A percentile compares a stretch with the other conserved stretches of the same genome.
Conservation (phyloP, 495 filamentous ascomycete genomes). For the Penicillium longicatenatum region DNA sequence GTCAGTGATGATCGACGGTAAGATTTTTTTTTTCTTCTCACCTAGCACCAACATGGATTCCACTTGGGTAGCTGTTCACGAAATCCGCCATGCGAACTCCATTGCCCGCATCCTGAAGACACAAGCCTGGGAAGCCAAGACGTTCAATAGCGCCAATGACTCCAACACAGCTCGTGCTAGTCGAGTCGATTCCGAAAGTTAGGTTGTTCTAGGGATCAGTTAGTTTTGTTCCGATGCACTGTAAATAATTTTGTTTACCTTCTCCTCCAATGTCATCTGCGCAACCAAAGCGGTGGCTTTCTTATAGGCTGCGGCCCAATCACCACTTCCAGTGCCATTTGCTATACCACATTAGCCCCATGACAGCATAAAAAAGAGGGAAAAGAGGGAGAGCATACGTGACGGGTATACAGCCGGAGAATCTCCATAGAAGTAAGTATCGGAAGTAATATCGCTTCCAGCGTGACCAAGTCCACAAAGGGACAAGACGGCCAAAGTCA, state of each 20-base stretch:
- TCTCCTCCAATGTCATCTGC: constrained; percentile 62
- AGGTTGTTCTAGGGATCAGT: constrained; percentile 41
- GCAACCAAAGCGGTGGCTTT: constrained; percentile 54
- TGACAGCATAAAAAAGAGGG: not conserved
- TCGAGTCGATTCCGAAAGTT: constrained; percentile 38
- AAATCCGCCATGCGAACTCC: constrained; percentile 61
- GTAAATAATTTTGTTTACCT: constrained; percentile 22
- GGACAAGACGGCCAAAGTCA: constrained; percentile 19
- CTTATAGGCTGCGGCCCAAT: constrained; percentile 51
- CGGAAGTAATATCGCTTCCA: constrained; percentile 22
- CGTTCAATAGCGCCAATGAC: constrained; percentile 52
- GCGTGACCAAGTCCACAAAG: constrained; percentile 19
- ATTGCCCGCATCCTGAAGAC: constrained; percentile 64
- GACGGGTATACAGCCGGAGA: constrained; percentile 58
- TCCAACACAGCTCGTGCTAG: constrained; percentile 52
- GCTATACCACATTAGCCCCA: constrained; percentile 12
- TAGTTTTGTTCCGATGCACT: not conserved
- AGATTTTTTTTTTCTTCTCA: constrained; percentile 1
- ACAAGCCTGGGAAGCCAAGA: constrained; percentile 61
- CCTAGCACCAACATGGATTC: constrained; percentile 56
- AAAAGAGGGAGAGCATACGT: constrained; percentile 26
- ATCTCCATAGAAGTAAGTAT: constrained; percentile 54
- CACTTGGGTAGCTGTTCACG: constrained; percentile 58
- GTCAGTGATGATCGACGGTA: not conserved
- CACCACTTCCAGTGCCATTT: constrained; percentile 22